Evolutionary conservation across 345 rosid species (phyloP).

Genomic region (Stellera chamaejasme): DNA sequence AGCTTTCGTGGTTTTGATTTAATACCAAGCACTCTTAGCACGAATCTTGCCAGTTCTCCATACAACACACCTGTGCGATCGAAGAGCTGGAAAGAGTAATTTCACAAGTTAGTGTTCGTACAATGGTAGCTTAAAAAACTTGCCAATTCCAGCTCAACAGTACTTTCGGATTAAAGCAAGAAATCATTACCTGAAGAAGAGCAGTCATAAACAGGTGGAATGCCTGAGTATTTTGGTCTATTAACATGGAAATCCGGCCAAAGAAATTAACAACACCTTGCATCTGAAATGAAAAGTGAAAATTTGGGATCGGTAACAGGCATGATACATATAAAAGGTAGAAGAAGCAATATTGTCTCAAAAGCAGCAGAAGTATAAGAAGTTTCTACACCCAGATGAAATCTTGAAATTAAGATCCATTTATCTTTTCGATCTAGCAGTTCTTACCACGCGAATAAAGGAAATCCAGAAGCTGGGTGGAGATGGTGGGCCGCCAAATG

Average conservation of each 20-base stretch:
- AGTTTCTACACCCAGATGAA: neutral
- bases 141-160: neutral
- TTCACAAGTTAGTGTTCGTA: slow-evolving; percentile 4
- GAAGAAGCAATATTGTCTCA: slow-evolving; percentile 3
- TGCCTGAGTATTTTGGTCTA: slow-evolving; percentile 89
- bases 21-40: slow-evolving; percentile 72
- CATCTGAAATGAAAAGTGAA: slow-evolving; percentile 44
- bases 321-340: neutral
- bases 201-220: slow-evolving; percentile 91
- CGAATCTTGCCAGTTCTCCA: slow-evolving; percentile 95
- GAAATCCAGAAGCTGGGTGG: slow-evolving; percentile 99
- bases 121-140: neutral
- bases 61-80: slow-evolving; percentile 82
- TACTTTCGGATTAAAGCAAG: neutral
- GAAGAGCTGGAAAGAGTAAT: slow-evolving; percentile 54
- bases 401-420: neutral
- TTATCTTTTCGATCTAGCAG: neutral
- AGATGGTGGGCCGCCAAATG: slow-evolving; percentile 67
- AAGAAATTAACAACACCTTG: slow-evolving; percentile 74
- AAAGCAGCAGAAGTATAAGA: neutral
- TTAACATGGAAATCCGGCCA: slow-evolving; percentile 70
- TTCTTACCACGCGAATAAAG: slow-evolving; percentile 76
- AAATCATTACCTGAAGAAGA: slow-evolving; percentile 69
- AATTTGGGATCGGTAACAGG: neutral
- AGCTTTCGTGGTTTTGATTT: slow-evolving; percentile 60